Evolutionary conservation across 495 filamentous ascomycete species (phyloP).

Genomic region (Talaromyces nanjingensis): DNA sequence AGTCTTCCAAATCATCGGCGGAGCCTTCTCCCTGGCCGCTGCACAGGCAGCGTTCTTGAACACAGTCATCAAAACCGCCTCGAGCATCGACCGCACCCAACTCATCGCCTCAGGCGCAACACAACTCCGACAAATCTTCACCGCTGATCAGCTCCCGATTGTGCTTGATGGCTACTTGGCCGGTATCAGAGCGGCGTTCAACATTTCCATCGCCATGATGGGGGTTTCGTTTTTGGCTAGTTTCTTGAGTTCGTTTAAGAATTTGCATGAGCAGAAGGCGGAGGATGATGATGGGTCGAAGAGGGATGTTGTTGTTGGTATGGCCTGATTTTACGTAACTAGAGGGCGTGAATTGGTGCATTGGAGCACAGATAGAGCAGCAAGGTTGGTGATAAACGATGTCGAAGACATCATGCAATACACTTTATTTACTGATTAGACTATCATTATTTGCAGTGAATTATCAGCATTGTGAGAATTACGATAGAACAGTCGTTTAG

Average conservation of each 20-base stretch:
- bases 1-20: conserved; percentile 37
- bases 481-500: neutral
- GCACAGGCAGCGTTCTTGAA: conserved; percentile 38
- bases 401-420: neutral
- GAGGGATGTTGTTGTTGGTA: neutral
- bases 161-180: conserved; percentile 49
- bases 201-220: conserved; percentile 2
- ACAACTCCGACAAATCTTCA: conserved; percentile 34
- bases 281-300: neutral
- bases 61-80: conserved; percentile 25
- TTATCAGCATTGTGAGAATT: neutral
- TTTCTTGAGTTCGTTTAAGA: conserved; percentile 3
- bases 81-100: conserved; percentile 25
- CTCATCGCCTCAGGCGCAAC: conserved; percentile 41
- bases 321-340: neutral
- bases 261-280: conserved; percentile 5
- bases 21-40: conserved; percentile 33
- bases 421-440: neutral
- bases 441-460: neutral
- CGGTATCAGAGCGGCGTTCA: conserved; percentile 33
- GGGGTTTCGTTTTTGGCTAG: neutral
- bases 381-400: neutral
- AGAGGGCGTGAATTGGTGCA: too few species aligned
- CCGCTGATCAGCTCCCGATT: conserved; percentile 32
- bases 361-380: too few species aligned